Percentiles rank a stretch among this genome's conserved stretches.
phyloP scores from a whole-genome alignment of 2,329 filamentous ascomycete species.

The Trichoderma koningiopsis region DNA sequence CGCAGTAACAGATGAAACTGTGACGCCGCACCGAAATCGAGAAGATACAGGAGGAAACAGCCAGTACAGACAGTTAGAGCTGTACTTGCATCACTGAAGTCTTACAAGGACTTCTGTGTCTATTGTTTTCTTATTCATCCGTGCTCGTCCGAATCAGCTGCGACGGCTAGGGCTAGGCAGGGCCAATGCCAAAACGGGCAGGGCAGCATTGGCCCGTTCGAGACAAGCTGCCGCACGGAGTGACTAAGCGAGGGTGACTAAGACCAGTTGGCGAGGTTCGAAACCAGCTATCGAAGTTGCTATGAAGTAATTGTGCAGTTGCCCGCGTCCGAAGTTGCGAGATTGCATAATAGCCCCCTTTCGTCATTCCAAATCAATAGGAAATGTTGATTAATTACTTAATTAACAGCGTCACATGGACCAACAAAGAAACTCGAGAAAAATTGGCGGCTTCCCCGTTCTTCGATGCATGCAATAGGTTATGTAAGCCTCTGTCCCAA shows the following conservation, averaged over 20 bases:
- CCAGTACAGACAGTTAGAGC: neutral
- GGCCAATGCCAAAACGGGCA: neutral
- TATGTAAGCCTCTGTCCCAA: neutral
- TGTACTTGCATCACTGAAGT: neutral
- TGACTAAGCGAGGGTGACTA: neutral
- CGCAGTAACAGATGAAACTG: neutral
- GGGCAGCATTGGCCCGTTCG: neutral
- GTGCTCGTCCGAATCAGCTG: neutral
- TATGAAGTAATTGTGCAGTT: constrained; percentile 6
- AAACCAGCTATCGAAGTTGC: neutral
- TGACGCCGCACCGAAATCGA: neutral
- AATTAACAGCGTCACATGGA: neutral
- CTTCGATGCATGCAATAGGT: neutral
- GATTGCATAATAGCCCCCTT: neutral
- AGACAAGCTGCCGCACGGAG: neutral
- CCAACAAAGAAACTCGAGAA: neutral
- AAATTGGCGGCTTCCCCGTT: neutral
- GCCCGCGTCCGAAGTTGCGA: neutral
- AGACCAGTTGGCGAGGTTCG: neutral
- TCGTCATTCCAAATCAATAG: constrained; percentile 5
- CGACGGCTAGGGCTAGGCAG: neutral
- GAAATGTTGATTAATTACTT: neutral
- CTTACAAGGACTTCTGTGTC: neutral
- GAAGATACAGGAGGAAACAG: neutral
- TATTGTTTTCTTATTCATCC: neutral